Conservation (phyloP, 306 rosid species). For the Trifolium dubium region DNA sequence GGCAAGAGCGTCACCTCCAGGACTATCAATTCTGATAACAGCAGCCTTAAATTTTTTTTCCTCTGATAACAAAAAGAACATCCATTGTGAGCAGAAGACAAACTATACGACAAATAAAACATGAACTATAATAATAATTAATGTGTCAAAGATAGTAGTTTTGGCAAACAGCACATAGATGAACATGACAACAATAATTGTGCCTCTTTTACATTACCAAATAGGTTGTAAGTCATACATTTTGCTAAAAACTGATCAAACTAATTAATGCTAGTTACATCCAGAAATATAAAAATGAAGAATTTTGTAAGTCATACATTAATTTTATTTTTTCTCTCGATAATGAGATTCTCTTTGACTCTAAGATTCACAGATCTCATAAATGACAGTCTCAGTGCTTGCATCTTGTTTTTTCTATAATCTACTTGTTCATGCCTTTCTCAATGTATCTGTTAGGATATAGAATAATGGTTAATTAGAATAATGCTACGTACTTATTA, state of each 20-base stretch:
- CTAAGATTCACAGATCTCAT: constrained; percentile 21
- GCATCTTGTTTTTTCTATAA: not conserved
- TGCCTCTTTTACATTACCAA: constrained; percentile 1
- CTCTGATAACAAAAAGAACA: constrained; percentile 53
- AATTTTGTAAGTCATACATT: constrained; percentile 12
- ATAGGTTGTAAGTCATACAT: not conserved
- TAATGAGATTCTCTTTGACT: constrained; percentile 1
- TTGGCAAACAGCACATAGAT: constrained; percentile 12
- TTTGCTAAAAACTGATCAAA: not conserved
- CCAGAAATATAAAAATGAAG: constrained; percentile 4
- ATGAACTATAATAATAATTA: not conserved
- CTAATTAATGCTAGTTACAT: constrained; percentile 6
- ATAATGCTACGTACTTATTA: no score
- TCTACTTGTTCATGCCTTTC: constrained; percentile 8
- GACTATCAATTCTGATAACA: constrained; percentile 90
- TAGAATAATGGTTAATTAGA: no score
- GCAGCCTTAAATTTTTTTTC: constrained; percentile 84
- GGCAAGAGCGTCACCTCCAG: constrained; percentile 99
- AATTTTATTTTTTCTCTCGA: constrained; percentile 20
- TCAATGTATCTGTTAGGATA: not conserved
- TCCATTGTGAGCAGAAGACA: constrained; percentile 14
- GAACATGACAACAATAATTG: constrained; percentile 16
- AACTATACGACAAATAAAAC: constrained; percentile 20
- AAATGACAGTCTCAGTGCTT: not conserved
- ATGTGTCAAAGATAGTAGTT: constrained; percentile 5